Evolutionary conservation across 2,329 filamentous ascomycete genomes (phyloP).

Genomic region (Aureobasidium sp.): DNA sequence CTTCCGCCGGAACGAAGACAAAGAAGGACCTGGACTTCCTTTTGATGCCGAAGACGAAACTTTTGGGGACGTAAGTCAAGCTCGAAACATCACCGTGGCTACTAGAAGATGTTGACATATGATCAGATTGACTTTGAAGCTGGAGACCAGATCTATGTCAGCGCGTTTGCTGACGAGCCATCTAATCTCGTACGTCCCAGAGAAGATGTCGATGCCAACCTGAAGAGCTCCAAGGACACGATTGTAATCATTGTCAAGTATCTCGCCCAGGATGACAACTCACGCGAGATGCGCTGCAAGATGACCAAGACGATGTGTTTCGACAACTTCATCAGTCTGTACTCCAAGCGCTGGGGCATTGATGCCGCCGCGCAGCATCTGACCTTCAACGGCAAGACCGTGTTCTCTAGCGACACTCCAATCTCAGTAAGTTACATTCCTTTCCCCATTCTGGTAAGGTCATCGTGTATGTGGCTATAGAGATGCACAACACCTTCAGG

Average conservation of each 20-base stretch:
- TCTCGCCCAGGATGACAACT: background rate
- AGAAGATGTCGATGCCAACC: background rate
- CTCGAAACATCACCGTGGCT: background rate
- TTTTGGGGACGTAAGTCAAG: background rate
- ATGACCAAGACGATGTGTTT: background rate
- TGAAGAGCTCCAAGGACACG: background rate
- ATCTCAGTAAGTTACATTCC: background rate
- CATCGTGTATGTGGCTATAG: no score
- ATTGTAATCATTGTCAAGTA: background rate
- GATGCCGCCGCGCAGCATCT: background rate
- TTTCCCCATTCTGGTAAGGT: background rate
- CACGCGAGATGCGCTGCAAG: background rate
- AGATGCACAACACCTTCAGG: no score
- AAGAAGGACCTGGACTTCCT: background rate
- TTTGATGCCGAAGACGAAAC: background rate
- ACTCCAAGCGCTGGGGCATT: background rate
- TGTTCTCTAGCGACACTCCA: background rate
- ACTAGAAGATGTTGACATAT: background rate
- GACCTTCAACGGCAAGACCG: background rate
- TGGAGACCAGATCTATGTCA: background rate
- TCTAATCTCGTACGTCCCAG: background rate
- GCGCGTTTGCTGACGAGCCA: background rate
- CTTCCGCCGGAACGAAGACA: background rate
- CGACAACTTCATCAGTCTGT: background rate
- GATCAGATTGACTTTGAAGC: background rate